These are phyloP conservation scores for Lentinula boryana DNA, from an alignment of 768 basidiomycete species.

Conservation along the genomic window DNA sequence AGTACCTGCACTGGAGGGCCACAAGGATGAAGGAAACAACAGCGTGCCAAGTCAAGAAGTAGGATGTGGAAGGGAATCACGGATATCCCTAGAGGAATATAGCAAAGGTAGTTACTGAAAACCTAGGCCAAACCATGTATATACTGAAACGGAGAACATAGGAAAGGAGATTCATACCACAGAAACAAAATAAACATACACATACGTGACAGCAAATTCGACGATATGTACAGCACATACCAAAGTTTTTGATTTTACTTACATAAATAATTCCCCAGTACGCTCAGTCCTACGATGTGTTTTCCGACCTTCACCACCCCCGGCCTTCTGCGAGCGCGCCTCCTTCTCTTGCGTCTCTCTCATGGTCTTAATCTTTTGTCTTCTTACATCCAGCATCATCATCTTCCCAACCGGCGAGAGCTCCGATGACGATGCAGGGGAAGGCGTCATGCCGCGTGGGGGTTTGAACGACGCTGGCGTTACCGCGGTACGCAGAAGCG, in stretches of 20 bases:
- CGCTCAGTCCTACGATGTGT: not conserved
- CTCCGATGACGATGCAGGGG: conserved; percentile 68
- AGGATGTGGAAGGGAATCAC: not conserved
- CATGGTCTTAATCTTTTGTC: conserved; percentile 19
- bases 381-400: conserved; percentile 62
- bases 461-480: conserved; percentile 41
- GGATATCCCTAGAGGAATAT: too few species aligned
- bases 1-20: conserved; percentile 3
- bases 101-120: not conserved
- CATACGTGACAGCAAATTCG: not conserved
- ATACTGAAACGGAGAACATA: not conserved
- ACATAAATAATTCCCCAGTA: not conserved
- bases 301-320: not conserved
- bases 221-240: not conserved
- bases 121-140: not conserved
- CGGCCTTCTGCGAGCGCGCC: not conserved
- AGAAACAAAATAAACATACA: not conserved
- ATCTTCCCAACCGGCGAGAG: conserved; percentile 62
- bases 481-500: conserved; percentile 31
- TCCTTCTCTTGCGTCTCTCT: not conserved
- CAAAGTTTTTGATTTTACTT: not conserved
- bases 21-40: not conserved
- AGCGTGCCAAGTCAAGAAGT: not conserved
- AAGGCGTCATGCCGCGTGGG: conserved; percentile 39
- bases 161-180: not conserved